These are phyloP conservation scores for Escallonia herrerae DNA, from an alignment of 129 eudicot species.

Conservation along the genomic window DNA sequence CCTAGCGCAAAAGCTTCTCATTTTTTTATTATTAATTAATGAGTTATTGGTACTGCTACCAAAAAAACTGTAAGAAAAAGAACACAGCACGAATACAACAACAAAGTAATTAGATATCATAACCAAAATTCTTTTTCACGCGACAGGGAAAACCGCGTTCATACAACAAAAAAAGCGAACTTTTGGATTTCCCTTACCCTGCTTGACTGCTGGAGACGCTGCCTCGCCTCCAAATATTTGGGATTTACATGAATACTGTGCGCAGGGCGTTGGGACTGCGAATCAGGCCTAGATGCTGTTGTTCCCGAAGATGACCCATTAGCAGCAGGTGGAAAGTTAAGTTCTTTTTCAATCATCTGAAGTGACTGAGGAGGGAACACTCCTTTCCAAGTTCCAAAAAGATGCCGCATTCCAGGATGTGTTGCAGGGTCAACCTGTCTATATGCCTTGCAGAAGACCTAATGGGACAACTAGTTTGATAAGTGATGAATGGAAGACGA, in stretches of 20 bases:
- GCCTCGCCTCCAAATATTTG: slow-evolving; percentile 78
- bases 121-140: background rate
- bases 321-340: slow-evolving; percentile 50
- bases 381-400: slow-evolving; percentile 97
- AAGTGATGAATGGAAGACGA: slow-evolving; percentile 17
- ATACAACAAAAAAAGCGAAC: background rate
- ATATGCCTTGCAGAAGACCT: slow-evolving; percentile 99
- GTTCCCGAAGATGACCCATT: slow-evolving; percentile 60
- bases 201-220: slow-evolving; percentile 66
- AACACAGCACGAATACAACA: no score
- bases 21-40: no score
- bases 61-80: no score
- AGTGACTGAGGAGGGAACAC: slow-evolving; percentile 73
- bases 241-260: slow-evolving; percentile 97
- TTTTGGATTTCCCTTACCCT: slow-evolving; percentile 43
- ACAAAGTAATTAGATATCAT: no score
- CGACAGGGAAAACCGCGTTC: background rate
- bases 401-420: slow-evolving; percentile 78
- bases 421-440: slow-evolving; percentile 66
- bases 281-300: slow-evolving; percentile 46
- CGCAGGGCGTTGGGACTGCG: slow-evolving; percentile 56
- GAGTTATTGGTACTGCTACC: no score
- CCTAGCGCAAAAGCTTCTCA: no score
- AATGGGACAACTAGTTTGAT: slow-evolving; percentile 27
- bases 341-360: slow-evolving; percentile 81